These are phyloP conservation scores for Cenchrus purpureus DNA, from an alignment of 176 grass and related monocot species.

Conservation along the genomic window DNA sequence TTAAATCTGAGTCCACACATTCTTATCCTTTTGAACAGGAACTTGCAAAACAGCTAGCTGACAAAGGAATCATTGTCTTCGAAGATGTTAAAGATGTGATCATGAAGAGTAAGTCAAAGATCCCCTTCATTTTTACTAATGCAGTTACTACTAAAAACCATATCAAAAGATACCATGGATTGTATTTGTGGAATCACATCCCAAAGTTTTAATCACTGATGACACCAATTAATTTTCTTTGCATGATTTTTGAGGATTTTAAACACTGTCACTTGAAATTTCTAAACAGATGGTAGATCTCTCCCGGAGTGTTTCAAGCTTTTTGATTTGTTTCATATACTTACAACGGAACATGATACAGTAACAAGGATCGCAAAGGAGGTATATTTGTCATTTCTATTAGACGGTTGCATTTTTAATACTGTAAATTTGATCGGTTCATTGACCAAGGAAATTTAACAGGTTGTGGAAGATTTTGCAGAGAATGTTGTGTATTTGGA, in stretches of 20 bases:
- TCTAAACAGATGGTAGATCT: slow-evolving; percentile 76
- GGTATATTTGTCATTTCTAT: slow-evolving; percentile 40
- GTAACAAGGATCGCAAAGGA: slow-evolving; percentile 95
- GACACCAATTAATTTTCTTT: background rate
- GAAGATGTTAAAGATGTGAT: slow-evolving; percentile 84
- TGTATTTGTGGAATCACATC: background rate
- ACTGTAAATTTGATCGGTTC: slow-evolving; percentile 5
- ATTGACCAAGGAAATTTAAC: slow-evolving; percentile 16
- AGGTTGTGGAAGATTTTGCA: slow-evolving; percentile 93
- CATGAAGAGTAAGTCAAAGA: slow-evolving; percentile 68
- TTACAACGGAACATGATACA: slow-evolving; percentile 88
- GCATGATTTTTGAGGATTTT: background rate
- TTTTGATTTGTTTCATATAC: slow-evolving; percentile 88
- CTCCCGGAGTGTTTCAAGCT: slow-evolving; percentile 82
- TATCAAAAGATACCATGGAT: slow-evolving; percentile 17
- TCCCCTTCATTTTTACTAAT: background rate
- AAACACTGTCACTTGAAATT: slow-evolving; percentile 13
- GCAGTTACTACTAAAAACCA: background rate
- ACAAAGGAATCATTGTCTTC: slow-evolving; percentile 77
- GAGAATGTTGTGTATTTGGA: slow-evolving; percentile 97
- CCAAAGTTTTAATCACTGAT: too few relatives aligned
- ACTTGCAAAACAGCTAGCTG: slow-evolving; percentile 71
- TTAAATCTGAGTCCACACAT: background rate
- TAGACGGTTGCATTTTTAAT: background rate
- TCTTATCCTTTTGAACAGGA: slow-evolving; percentile 62